phyloP scores from a whole-genome alignment of 2,329 filamentous ascomycete genomes.

The Fusarium incarnatum region DNA sequence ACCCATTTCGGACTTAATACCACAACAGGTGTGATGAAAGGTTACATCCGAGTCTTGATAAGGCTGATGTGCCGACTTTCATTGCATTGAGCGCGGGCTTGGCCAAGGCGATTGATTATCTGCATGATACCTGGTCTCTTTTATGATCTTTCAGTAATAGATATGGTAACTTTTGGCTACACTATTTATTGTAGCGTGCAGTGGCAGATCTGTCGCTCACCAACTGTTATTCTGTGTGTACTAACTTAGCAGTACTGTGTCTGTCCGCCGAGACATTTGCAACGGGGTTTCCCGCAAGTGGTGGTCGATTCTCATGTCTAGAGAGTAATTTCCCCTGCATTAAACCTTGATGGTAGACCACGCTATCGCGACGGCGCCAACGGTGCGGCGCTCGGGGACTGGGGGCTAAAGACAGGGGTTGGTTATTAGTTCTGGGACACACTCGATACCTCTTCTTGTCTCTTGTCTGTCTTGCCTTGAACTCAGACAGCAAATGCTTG shows the following conservation, averaged over 20 bases:
- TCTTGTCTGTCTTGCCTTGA: conserved; percentile 1
- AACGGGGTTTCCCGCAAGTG: conserved; percentile 13
- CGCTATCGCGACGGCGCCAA: conserved; percentile 44
- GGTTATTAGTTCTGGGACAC: conserved; percentile 17
- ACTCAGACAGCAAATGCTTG: neutral
- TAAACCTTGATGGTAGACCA: conserved; percentile 42
- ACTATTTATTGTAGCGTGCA: neutral
- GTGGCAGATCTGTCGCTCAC: neutral
- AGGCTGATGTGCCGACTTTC: conserved; percentile 33
- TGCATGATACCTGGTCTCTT: conserved; percentile 2
- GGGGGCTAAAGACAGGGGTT: conserved; percentile 19
- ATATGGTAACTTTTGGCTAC: conserved; percentile 1
- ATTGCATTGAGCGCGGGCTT: neutral
- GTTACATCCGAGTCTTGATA: conserved; percentile 30
- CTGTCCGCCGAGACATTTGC: conserved; percentile 3
- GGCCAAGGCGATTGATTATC: neutral
- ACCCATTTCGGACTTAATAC: neutral
- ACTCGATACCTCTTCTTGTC: neutral
- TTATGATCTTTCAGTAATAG: neutral
- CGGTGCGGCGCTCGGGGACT: conserved; percentile 43
- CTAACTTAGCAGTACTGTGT: neutral
- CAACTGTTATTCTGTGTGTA: neutral
- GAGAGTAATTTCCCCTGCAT: conserved; percentile 45
- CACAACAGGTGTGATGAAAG: conserved; percentile 1
- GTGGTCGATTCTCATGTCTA: conserved; percentile 1